Conservation (phyloP, 2,329 filamentous ascomycete species). For the Pestalotiopsis sp. region DNA sequence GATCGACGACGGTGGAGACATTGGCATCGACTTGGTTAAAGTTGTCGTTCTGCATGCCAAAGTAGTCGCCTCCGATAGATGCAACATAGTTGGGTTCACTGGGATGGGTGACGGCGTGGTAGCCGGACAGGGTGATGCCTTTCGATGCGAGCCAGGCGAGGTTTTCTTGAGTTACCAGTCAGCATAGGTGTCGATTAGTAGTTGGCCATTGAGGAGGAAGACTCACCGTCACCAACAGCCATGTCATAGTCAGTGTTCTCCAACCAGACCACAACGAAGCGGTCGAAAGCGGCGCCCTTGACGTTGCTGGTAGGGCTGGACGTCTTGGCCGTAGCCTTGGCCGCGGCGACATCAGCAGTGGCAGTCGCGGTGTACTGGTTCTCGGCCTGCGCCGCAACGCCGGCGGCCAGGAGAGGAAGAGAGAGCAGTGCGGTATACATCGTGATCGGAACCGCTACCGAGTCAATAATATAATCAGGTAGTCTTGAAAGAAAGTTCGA, state of each 20-base stretch:
- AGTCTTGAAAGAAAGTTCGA: not conserved
- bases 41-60: constrained; percentile 71
- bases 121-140: constrained; percentile 64
- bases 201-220: constrained; percentile 19
- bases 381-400: constrained; percentile 23
- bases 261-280: constrained; percentile 74
- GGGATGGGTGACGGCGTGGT: constrained; percentile 70
- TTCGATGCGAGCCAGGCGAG: constrained; percentile 59
- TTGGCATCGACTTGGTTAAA: constrained; percentile 62
- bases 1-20: constrained; percentile 68
- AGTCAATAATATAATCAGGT: not conserved
- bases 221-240: constrained; percentile 63
- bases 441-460: constrained; percentile 12
- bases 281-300: constrained; percentile 72
- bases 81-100: constrained; percentile 79
- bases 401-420: constrained; percentile 23
- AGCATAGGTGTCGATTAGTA: constrained; percentile 13
- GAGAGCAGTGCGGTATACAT: constrained; percentile 28
- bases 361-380: constrained; percentile 54
- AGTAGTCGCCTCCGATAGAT: constrained; percentile 70
- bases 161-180: constrained; percentile 41
- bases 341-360: constrained; percentile 52
- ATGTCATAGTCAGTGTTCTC: constrained; percentile 75
- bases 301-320: constrained; percentile 64
- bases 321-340: constrained; percentile 63